Percentiles rank a stretch among this genome's conserved stretches.
Conservation (phyloP, 768 basidiomycete species). For the Boletus pseudopeckii region DNA sequence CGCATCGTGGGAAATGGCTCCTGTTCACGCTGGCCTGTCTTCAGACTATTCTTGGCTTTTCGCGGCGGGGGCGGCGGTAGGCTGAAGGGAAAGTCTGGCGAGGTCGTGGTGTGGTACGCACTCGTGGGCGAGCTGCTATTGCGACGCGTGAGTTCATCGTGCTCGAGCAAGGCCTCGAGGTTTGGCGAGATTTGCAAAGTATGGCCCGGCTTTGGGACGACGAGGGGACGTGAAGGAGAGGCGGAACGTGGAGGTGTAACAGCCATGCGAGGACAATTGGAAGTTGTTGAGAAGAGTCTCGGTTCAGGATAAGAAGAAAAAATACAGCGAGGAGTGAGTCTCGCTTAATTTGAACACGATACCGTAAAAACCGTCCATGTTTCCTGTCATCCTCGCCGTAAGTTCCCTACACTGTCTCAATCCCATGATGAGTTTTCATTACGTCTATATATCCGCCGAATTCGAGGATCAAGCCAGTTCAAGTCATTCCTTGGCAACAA, state of each 20-base stretch:
- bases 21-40: slow-evolving; percentile 13
- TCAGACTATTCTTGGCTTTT: slow-evolving; percentile 12
- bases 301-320: neutral
- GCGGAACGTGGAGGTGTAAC: slow-evolving; percentile 21
- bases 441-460: neutral
- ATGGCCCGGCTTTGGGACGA: slow-evolving; percentile 1
- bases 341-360: slow-evolving; percentile 22
- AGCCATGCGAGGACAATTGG: slow-evolving; percentile 18
- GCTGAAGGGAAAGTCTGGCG: slow-evolving; percentile 21
- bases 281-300: neutral
- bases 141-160: slow-evolving; percentile 49
- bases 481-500: too few species aligned
- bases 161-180: slow-evolving; percentile 56
- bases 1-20: slow-evolving; percentile 13
- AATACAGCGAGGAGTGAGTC: neutral
- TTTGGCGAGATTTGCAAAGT: slow-evolving; percentile 54
- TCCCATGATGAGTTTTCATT: neutral
- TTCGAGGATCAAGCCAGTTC: neutral
- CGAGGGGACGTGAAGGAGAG: slow-evolving; percentile 11
- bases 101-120: slow-evolving; percentile 3
- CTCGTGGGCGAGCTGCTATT: slow-evolving; percentile 25
- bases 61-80: slow-evolving; percentile 37
- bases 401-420: neutral
- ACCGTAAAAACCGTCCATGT: neutral
- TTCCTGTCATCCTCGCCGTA: neutral